phyloP scores from a whole-genome alignment of 805 yeast genomes.

The Kodamaea neixiangensis region DNA sequence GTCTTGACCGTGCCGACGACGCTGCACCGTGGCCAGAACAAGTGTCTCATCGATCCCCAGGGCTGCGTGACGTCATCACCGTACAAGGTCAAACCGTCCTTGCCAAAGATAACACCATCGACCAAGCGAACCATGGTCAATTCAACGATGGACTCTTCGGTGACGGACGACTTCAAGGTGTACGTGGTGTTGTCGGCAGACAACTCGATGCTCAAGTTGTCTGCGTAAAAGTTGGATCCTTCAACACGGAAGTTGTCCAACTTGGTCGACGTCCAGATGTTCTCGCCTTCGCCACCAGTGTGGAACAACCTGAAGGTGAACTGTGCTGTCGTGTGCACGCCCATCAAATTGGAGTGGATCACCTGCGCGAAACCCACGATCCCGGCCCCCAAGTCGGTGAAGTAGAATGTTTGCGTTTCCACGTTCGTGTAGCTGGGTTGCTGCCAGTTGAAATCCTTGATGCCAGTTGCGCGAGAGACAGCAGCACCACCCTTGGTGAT shows the following conservation, averaged over 20 bases:
- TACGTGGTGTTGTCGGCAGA: conserved; percentile 53
- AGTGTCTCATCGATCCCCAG: conserved; percentile 97
- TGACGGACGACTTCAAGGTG: conserved; percentile 61
- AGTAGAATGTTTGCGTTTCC: conserved; percentile 93
- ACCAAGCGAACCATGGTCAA: conserved; percentile 59
- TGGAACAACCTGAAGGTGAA: conserved; percentile 84
- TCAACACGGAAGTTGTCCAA: conserved; percentile 73
- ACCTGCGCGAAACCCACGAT: conserved; percentile 88
- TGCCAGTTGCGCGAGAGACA: conserved; percentile 53
- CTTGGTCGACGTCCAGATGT: conserved; percentile 89
- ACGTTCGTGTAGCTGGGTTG: conserved; percentile 83
- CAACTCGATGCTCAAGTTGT: conserved; percentile 64
- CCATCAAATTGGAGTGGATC: conserved; percentile 89
- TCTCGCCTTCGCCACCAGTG: conserved; percentile 36
- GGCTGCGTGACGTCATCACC: conserved; percentile 84
- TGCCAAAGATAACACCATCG: conserved; percentile 88
- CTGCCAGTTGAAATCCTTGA: conserved; percentile 75
- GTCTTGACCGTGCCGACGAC: conserved; percentile 62
- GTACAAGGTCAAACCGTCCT: conserved; percentile 80
- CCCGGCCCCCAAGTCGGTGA: conserved; percentile 61
- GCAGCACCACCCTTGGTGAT: conserved; percentile 44
- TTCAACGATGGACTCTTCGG: conserved; percentile 69
- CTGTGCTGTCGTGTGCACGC: conserved; percentile 87
- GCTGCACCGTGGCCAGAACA: conserved; percentile 91
- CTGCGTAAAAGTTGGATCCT: conserved; percentile 81